Conservation (phyloP, 306 rosid genomes). For the Quercus glauca region DNA sequence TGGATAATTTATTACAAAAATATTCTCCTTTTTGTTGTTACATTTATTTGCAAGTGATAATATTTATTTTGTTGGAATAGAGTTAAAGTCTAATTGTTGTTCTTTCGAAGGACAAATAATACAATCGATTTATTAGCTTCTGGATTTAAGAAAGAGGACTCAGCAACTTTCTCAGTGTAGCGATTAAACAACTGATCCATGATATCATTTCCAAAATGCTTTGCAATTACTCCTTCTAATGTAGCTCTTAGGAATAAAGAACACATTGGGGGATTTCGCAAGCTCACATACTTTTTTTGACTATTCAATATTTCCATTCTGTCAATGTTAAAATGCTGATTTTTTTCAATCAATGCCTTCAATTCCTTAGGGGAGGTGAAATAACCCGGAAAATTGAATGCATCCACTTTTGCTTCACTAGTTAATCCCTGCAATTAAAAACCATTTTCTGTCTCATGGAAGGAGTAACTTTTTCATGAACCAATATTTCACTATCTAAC, state of each 20-base stretch:
- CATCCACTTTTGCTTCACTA: slow-evolving; percentile 30
- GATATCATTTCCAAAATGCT: slow-evolving; percentile 26
- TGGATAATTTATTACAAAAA: too few species aligned
- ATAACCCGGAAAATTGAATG: slow-evolving; percentile 28
- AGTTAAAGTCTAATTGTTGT: slow-evolving; percentile 1
- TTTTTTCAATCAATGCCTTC: slow-evolving; percentile 22
- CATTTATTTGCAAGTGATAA: too few species aligned
- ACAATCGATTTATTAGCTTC: background rate
- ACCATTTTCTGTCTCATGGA: too few species aligned
- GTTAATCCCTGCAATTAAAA: slow-evolving; percentile 7
- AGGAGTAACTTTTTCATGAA: too few species aligned
- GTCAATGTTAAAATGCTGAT: slow-evolving; percentile 18
- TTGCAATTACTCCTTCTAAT: slow-evolving; percentile 22
- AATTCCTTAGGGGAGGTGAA: slow-evolving; percentile 15
- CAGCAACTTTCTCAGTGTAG: background rate
- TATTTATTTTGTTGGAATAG: too few species aligned
- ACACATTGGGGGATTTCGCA: background rate
- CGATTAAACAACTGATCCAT: slow-evolving; percentile 24
- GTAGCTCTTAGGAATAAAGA: slow-evolving; percentile 19
- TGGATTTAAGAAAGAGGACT: slow-evolving; percentile 5
- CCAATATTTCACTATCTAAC: too few species aligned
- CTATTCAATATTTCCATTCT: slow-evolving; percentile 3
- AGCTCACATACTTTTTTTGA: background rate
- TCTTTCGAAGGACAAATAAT: slow-evolving; percentile 23
- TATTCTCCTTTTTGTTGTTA: too few species aligned